Evolutionary conservation across 768 basidiomycete genomes (phyloP).

Genomic region (Lyophyllum semitale): DNA sequence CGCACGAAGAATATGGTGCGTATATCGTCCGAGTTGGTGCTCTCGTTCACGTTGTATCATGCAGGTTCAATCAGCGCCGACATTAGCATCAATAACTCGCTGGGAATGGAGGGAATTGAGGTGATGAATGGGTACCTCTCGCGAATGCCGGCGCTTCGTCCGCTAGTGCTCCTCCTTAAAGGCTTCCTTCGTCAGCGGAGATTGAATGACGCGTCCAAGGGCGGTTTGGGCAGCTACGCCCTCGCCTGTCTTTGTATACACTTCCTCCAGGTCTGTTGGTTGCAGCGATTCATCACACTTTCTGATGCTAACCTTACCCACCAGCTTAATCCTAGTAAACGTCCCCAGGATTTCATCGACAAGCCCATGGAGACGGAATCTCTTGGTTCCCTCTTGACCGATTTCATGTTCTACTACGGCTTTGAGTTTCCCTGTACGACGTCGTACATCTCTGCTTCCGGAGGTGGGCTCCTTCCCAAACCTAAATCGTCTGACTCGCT

Average conservation of each 20-base stretch:
- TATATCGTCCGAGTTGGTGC: background rate
- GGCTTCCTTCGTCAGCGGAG: constrained; percentile 55
- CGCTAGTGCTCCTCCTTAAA: constrained; percentile 65
- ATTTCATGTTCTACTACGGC: constrained; percentile 71
- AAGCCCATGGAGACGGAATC: constrained; percentile 49
- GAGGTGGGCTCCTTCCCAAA: constrained; percentile 33
- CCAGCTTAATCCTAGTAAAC: constrained; percentile 64
- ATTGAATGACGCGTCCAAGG: constrained; percentile 64
- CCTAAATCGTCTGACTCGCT: constrained; percentile 26
- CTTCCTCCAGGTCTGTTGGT: constrained; percentile 63
- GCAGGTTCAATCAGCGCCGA: constrained; percentile 63
- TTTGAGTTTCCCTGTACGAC: constrained; percentile 39
- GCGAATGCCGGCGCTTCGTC: constrained; percentile 57
- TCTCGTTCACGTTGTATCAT: background rate
- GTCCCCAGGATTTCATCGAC: constrained; percentile 42
- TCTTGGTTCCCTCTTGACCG: constrained; percentile 60
- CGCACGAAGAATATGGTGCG: constrained; percentile 40
- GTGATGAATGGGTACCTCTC: constrained; percentile 55
- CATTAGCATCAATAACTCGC: constrained; percentile 63
- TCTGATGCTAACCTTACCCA: background rate
- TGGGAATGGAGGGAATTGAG: constrained; percentile 53
- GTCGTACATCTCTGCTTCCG: constrained; percentile 38
- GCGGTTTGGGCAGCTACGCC: constrained; percentile 69
- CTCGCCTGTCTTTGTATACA: constrained; percentile 63
- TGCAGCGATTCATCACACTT: background rate